Evolutionary conservation across 2,329 filamentous ascomycete species (phyloP).

Genomic region (Exophiala alcalophila): DNA sequence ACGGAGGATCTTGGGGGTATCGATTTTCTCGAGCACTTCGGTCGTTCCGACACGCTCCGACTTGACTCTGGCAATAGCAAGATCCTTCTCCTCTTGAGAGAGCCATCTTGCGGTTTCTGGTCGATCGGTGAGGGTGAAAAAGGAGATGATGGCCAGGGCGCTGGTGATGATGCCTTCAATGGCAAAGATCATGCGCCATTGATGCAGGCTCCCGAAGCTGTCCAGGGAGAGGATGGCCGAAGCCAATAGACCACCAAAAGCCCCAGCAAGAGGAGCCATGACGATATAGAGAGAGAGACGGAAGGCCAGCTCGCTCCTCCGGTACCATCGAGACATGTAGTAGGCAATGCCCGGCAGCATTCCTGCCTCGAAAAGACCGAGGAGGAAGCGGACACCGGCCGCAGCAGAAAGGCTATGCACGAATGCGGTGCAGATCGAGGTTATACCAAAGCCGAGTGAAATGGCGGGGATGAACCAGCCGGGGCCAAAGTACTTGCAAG

Average conservation of each 20-base stretch:
- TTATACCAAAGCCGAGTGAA: slow-evolving; percentile 61
- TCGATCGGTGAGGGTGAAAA: slow-evolving; percentile 65
- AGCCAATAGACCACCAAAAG: slow-evolving; percentile 66
- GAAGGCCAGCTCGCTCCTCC: slow-evolving; percentile 65
- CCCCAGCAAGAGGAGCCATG: slow-evolving; percentile 67
- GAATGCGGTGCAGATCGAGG: slow-evolving; percentile 64
- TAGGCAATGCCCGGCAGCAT: slow-evolving; percentile 73
- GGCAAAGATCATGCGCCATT: slow-evolving; percentile 69
- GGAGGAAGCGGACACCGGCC: slow-evolving; percentile 63
- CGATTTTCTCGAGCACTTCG: slow-evolving; percentile 62
- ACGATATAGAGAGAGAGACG: slow-evolving; percentile 67
- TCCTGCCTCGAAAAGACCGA: slow-evolving; percentile 62
- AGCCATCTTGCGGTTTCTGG: slow-evolving; percentile 68
- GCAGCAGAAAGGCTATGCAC: slow-evolving; percentile 53
- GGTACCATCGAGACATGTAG: slow-evolving; percentile 56
- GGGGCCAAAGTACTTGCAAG: slow-evolving; percentile 68
- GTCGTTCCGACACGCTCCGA: slow-evolving; percentile 63
- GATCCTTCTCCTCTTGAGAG: slow-evolving; percentile 60
- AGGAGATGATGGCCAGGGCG: slow-evolving; percentile 57
- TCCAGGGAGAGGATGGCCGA: slow-evolving; percentile 62
- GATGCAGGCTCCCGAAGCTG: slow-evolving; percentile 54
- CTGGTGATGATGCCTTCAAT: slow-evolving; percentile 67
- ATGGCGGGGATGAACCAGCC: slow-evolving; percentile 67
- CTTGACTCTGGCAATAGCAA: slow-evolving; percentile 66
- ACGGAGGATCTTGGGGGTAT: slow-evolving; percentile 56